Base-by-base conservation (phyloP, 176 grass and related monocot species). In the Eragrostis nindensis region DNA sequence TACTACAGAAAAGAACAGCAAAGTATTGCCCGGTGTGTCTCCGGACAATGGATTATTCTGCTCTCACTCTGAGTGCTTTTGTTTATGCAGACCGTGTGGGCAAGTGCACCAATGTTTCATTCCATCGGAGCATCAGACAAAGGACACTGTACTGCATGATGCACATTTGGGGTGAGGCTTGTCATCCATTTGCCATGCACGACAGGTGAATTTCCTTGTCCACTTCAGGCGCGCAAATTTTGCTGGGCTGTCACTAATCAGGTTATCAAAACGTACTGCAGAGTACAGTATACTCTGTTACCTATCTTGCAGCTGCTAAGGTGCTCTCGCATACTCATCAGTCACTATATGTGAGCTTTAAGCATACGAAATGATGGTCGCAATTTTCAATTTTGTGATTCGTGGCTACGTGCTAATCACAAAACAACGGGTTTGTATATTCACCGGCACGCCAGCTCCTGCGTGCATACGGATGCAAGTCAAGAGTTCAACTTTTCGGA, bases 31-130 rank as follows among this genome's bases (percentile, higher is more conserved):
- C 45, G 62, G 54, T 36, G 44, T 88, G 87, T 84, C 36, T 53
- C 82, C 70, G 65, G 87, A 71, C 76, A 42, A 70, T 26, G 70
- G 53, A 89, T 70, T 80, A 75, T 89, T 89, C 63, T 89, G 70
- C 87, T 68, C 47, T 69, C 81, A 10, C 41, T 18, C 48, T 2
- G 25, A 38, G 75, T 64, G 76, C 75, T 18, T 75, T 88, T 84
- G 24, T 62, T 88, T 84, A 80, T 50, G 42, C 29, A 53, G 10
- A 80, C 6, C 43, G 36, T 48, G 48, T 44, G 6, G 43, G 68
- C 49, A 43, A 69, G 9, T 68, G 69, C 30, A 25, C 61, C 59
- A 24, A 26, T 27, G 49, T 61, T 61, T 79, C 25, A 42, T 78
- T 73, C 61, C 49, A 74, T 88, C 52, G 3, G 29, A 74, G 12